These are phyloP conservation scores for Peniophora sp. DNA, from an alignment of 1,284 basidiomycete genomes.

Conservation along the genomic window DNA sequence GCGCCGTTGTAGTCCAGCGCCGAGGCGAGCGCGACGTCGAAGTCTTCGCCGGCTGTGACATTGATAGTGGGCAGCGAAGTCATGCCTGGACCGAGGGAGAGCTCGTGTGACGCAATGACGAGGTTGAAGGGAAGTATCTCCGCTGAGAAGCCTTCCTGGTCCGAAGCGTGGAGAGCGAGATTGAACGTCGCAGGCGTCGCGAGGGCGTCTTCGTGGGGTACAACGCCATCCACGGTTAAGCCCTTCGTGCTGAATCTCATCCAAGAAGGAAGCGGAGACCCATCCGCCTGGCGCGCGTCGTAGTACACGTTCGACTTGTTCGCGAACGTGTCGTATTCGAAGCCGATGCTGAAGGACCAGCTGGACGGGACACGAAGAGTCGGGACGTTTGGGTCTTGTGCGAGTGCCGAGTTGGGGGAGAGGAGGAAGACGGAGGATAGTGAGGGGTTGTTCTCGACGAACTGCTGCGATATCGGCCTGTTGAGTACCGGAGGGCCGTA, in stretches of 20 bases:
- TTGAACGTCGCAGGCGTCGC: constrained; percentile 34
- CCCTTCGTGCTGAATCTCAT: constrained; percentile 60
- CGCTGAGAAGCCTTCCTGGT: constrained; percentile 57
- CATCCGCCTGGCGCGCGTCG: constrained; percentile 55
- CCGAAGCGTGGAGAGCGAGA: constrained; percentile 57
- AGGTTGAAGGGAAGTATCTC: constrained; percentile 44
- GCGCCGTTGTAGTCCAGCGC: constrained; percentile 53
- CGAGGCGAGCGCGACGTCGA: constrained; percentile 53
- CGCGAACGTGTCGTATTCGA: constrained; percentile 61
- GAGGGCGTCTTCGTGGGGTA: constrained; percentile 39
- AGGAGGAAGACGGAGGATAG: constrained; percentile 63
- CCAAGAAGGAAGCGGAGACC: constrained; percentile 70
- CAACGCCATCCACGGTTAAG: constrained; percentile 75
- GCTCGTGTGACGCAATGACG: constrained; percentile 56
- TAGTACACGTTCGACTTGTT: constrained; percentile 53
- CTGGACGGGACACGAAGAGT: constrained; percentile 68
- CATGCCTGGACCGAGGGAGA: constrained; percentile 33
- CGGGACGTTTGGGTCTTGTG: constrained; percentile 34
- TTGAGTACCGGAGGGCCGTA: constrained; percentile 47
- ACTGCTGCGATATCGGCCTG: constrained; percentile 51
- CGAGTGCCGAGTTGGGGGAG: constrained; percentile 46
- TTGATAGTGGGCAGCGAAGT: constrained; percentile 55
- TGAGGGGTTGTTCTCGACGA: constrained; percentile 50
- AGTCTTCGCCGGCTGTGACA: constrained; percentile 44
- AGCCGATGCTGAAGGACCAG: constrained; percentile 92